Percentiles rank a stretch among this genome's conserved stretches.
Evolutionary conservation across 768 basidiomycete genomes (phyloP).

Genomic region (Mycena rosella): DNA sequence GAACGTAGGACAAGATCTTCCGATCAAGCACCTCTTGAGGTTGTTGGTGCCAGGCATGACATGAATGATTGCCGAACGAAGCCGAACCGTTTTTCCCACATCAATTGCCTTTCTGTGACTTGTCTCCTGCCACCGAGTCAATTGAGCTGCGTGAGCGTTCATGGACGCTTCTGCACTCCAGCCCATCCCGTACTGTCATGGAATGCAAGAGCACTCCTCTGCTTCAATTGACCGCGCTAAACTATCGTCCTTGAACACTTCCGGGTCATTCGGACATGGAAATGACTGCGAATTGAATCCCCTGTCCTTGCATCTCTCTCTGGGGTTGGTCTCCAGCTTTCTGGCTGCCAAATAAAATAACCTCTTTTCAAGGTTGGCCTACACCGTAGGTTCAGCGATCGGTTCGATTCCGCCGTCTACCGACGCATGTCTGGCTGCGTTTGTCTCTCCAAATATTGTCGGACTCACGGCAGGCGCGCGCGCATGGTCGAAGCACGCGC

Average conservation of each 20-base stretch:
- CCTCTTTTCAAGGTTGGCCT: constrained; percentile 56
- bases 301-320: constrained; percentile 36
- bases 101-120: not conserved
- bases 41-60: too few species aligned
- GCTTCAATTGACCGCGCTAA: constrained; percentile 54
- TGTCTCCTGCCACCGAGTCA: too few species aligned
- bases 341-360: constrained; percentile 51
- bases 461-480: constrained; percentile 70
- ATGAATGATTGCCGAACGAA: not conserved
- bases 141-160: too few species aligned
- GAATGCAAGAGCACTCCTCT: constrained; percentile 58
- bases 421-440: constrained; percentile 66
- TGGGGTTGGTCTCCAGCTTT: constrained; percentile 49
- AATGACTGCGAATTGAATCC: constrained; percentile 30
- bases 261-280: not conserved
- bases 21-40: too few species aligned
- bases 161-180: constrained; percentile 5
- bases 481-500: constrained; percentile 77
- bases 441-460: constrained; percentile 60
- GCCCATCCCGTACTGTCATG: constrained; percentile 53
- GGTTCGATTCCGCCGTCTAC: constrained; percentile 61
- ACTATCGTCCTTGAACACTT: constrained; percentile 40
- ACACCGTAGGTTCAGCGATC: constrained; percentile 71
- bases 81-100: too few species aligned
- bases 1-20: too few species aligned